These are phyloP conservation scores for Talaromyces adpressus DNA, from an alignment of 495 filamentous ascomycete genomes.

Conservation along the genomic window DNA sequence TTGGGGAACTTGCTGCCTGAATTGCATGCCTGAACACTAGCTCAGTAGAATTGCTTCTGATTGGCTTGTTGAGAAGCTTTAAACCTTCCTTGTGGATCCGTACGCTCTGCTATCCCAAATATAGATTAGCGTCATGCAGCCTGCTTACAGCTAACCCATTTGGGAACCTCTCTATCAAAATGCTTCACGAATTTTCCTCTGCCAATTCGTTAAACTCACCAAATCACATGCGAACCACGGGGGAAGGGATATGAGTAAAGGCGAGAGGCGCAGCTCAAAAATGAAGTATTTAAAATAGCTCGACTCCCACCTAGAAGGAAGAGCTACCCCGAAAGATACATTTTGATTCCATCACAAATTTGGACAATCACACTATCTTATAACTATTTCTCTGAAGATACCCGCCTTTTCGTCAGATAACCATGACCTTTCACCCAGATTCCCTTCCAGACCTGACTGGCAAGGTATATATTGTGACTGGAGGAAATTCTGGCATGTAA, in stretches of 20 bases:
- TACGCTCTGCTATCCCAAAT: conserved; percentile 13
- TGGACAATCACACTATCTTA: background rate
- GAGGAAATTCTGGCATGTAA: conserved; percentile 27
- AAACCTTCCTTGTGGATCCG: conserved; percentile 10
- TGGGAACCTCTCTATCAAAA: background rate
- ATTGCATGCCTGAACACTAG: background rate
- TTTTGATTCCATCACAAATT: background rate
- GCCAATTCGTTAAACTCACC: background rate
- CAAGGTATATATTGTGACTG: conserved; percentile 16
- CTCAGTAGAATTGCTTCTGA: background rate
- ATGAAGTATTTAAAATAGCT: background rate
- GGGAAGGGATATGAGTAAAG: background rate
- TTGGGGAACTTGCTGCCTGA: background rate
- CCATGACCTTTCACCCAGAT: conserved; percentile 36
- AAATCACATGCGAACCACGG: background rate
- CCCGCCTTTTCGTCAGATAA: conserved; percentile 10
- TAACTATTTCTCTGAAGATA: background rate
- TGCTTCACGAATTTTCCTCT: background rate
- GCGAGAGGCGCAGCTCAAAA: background rate
- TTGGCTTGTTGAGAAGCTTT: background rate
- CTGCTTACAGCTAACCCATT: conserved; percentile 22
- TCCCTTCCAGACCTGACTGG: conserved; percentile 16
- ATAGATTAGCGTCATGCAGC: conserved; percentile 28
- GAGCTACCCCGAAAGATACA: background rate
- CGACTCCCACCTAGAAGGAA: background rate